Conservation (phyloP, 768 basidiomycete species). For the Leccinum subgranulosum region DNA sequence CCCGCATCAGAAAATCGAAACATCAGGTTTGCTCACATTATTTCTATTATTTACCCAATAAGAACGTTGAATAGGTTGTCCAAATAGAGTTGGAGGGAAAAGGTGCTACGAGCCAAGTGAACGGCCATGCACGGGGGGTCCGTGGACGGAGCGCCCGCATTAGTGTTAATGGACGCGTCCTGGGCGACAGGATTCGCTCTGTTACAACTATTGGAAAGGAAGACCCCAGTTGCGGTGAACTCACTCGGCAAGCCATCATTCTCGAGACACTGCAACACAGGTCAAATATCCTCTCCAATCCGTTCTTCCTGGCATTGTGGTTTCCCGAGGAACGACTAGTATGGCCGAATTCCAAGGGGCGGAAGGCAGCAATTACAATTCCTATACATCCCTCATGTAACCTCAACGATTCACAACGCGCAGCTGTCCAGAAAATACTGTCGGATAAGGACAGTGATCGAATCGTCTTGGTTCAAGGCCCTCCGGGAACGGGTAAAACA, state of each 20-base stretch:
- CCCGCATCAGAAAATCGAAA: no score
- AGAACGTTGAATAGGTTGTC: no score
- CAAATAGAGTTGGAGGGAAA: neutral
- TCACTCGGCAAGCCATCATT: constrained; percentile 20
- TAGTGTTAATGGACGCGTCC: constrained; percentile 20
- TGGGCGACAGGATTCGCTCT: constrained; percentile 15
- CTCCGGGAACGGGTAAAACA: constrained; percentile 46
- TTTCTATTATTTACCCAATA: no score
- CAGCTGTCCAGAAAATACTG: constrained; percentile 29
- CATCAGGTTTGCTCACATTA: no score
- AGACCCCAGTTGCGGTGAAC: constrained; percentile 54
- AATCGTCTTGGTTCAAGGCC: constrained; percentile 33
- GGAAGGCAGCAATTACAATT: neutral
- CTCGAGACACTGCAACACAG: constrained; percentile 18
- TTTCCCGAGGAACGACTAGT: constrained; percentile 12
- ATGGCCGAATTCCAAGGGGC: constrained; percentile 13
- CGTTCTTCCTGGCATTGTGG: constrained; percentile 30
- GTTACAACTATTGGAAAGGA: constrained; percentile 55
- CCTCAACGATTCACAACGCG: constrained; percentile 28
- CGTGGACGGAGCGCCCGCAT: constrained; percentile 39
- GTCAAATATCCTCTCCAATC: constrained; percentile 15
- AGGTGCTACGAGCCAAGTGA: constrained; percentile 1
- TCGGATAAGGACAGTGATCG: constrained; percentile 20
- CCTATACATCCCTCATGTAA: neutral
- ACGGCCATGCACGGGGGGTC: constrained; percentile 18